Evolutionary conservation across 106 monocot species (phyloP), one percentile per base, ranked within the genome.

Genomic region (Posidonia australis): DNA sequence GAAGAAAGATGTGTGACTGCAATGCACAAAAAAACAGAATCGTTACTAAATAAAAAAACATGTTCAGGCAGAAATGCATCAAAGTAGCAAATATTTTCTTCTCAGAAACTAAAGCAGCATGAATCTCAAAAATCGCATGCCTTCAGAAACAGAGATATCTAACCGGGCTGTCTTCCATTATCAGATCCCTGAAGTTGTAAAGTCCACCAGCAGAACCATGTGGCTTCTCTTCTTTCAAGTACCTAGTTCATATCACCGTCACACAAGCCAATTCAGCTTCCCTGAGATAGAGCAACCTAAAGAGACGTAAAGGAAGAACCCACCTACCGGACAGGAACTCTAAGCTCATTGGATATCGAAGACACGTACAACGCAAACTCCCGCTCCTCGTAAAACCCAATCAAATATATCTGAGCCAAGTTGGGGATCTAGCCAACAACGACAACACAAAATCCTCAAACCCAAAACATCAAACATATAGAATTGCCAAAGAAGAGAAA

Each of bases 361-460:
- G 90, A 90, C 21, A 98, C 87, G 48, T 89, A 89, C 26, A 89
- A 75, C 7, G 89, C 80, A 46, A 94, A 94, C 56, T 94, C 89
- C 46, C 84, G 77, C 72, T 89, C 94, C 76, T 94, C 93, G 31
- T 89, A 94, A 77, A 94, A 94, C n/a, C 94, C 94, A 62, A 94
- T 74, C 10, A 94, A 75, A 58, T 84, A 94, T 54, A 94, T 78
- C 64, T 89, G 89, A 29, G 67, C 86, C 65, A 93, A 76, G 67
- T 89, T 85, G 26, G 93, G 86, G 74, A 93, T 93, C 93, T 93
- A 49, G 10, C 10, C 24, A 22, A 27, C n/a, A 24, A 26, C 54
- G 30, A 36, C 65, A 64, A 32, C 3, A 66, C 41, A 44, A 27
- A 53, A 58, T 14, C 25, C 1, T 43, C 23, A 64, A 27, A 60